Evolutionary conservation across 108 stramenopile species (phyloP), one percentile per base, ranked within the genome.

Genomic region (Nitzschia sp.): DNA sequence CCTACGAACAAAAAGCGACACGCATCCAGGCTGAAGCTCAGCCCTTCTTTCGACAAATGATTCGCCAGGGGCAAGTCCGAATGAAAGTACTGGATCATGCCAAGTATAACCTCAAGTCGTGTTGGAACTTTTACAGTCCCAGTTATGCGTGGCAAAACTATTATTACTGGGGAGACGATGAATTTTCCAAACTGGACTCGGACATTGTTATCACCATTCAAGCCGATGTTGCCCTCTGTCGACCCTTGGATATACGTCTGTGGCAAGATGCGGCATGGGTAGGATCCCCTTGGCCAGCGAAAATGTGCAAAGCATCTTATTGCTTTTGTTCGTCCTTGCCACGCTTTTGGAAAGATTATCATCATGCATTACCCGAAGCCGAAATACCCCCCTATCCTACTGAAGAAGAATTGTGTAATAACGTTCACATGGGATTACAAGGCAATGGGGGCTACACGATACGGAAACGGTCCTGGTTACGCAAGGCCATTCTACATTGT

Each of bases 111-210:
- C 60, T 70, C 13, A 70, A 29, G 1, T 59, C 57, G 1, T 70
- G 69, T 60, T 18, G 26, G 8, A 59, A 70, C 42, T 70, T 70
- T 59, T 70, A 60, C 59, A 62, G 60, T 30, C 69, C 69, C 9
- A 56, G 54, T 25, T 49, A 30, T 30, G 57, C 59, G 1, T 47
- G 33, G 47, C 25, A 54, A 33, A 70, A 70, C 24, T 46, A 26
- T 2, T 45, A 60, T 15, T 70, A 60, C 30, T 70, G 69, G 69
- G 69, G 69, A 3, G 17, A 11, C 29, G 58, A 35, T 1, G 69
- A 70, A 48, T 70, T 70, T 25, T 1, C 46, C 1, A 26, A 1
- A 1, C 34, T 24, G 18, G 69, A 70, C 28, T 29, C 46, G 35
- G 69, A 70, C 23, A 15, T 59, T 13, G 47, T 70, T 48, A 30